Base-by-base conservation (phyloP, 2,329 filamentous ascomycete species). In the Fusarium sp. region DNA sequence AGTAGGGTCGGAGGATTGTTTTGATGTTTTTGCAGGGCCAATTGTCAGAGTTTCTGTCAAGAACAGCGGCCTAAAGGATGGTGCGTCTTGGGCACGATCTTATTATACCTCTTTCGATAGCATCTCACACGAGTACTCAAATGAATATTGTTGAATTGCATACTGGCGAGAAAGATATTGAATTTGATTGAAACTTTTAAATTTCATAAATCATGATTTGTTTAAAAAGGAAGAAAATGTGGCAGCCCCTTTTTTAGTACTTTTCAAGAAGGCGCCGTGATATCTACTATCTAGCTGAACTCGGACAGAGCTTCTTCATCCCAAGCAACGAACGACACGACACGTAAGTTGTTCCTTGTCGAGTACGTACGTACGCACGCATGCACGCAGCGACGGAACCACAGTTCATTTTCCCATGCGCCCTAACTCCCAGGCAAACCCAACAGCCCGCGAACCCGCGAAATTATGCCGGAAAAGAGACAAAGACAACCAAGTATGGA, bases 401-500 rank as follows among this genome's bases (percentile, higher is more conserved):
- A 59, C 55, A 71, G 72, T 71, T 34, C 59, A 73, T 65, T 71
- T 70, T 66, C 72, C 68, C 55, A 70, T 71, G 77, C 73, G 77
- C 76, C 77, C 54, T 69, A 68, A 78, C 77, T 79, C 77, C 77
- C 56, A 73, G 75, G 66, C 61, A 69, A 76, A 75, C 63, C 71
- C 58, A 53, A 67, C 65, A 66, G 70, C 73, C 73, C 57, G 32
- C 66, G 59, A 71, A 59, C 61, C 68, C 63, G 63, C 64, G 66
- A 68, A 49, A 55, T 70, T 47, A 65, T 72, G 72, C 68, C 62
- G 59, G 71, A 75, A 70, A 63, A 73, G 50, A 73, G 71, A 70
- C 61, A 72, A 66, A 67, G 57, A 70, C 62, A 54, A 70, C 50
- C 63, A 69, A 69, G 63, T 59, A 52, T 61, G 65, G 59, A 74